Conservation (phyloP, 805 yeast species). For the Starmerella bombicola region DNA sequence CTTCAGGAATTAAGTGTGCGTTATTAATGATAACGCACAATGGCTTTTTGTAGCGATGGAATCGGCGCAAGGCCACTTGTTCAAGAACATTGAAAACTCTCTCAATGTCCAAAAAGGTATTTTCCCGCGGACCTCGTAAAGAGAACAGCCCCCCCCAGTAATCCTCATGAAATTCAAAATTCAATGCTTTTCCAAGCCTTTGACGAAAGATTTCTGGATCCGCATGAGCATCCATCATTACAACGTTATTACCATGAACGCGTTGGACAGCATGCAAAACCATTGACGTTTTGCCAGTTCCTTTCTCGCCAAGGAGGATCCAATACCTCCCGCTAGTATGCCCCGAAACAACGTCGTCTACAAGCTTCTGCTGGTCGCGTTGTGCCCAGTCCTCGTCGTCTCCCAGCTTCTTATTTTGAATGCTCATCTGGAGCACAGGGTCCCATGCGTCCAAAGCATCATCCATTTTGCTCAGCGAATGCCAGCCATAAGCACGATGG, state of each 20-base stretch:
- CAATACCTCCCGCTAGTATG: conserved; percentile 55
- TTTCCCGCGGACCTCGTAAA: conserved; percentile 72
- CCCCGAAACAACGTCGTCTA: conserved; percentile 58
- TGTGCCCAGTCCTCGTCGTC: conserved; percentile 45
- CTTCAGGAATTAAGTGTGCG: conserved; percentile 61
- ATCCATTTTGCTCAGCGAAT: conserved; percentile 53
- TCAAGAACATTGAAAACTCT: conserved; percentile 68
- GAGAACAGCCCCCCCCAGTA: conserved; percentile 72
- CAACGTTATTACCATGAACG: conserved; percentile 49
- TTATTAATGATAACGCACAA: conserved; percentile 59
- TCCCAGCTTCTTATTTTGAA: conserved; percentile 29
- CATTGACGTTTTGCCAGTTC: conserved; percentile 74
- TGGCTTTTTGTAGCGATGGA: conserved; percentile 37
- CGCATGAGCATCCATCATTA: conserved; percentile 68
- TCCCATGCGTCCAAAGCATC: conserved; percentile 57
- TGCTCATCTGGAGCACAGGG: conserved; percentile 47
- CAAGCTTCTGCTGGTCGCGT: conserved; percentile 50
- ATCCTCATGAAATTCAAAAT: conserved; percentile 65
- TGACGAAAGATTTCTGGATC: conserved; percentile 74
- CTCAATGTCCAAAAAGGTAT: conserved; percentile 68
- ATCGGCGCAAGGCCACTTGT: conserved; percentile 45
- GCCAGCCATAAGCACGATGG: conserved; percentile 47
- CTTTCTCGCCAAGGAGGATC: conserved; percentile 68
- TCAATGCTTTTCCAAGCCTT: conserved; percentile 61
- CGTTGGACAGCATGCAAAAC: conserved; percentile 57